These are phyloP conservation scores for Tremellales sp. DNA, from an alignment of 1,284 basidiomycete species.

Conservation along the genomic window DNA sequence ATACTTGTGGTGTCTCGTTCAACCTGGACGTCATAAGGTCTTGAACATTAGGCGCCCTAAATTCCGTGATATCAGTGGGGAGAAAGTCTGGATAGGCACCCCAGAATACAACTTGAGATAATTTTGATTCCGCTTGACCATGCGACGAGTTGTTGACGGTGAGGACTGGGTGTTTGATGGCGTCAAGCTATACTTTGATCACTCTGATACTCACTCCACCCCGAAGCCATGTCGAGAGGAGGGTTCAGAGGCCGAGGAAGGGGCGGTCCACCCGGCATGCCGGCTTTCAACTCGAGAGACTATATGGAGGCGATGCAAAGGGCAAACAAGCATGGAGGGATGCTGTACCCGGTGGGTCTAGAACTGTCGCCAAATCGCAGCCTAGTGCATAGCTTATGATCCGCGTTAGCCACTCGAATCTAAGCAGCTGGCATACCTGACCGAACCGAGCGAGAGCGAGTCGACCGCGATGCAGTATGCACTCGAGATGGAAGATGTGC, in stretches of 20 bases:
- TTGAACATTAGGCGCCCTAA: background rate
- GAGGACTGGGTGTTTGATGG: background rate
- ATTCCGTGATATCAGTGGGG: too few relatives aligned
- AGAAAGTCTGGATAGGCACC: too few relatives aligned
- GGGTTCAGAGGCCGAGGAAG: slow-evolving; percentile 23
- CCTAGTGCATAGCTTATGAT: background rate
- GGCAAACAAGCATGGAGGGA: slow-evolving; percentile 29
- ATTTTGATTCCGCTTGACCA: background rate
- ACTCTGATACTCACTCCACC: too few relatives aligned
- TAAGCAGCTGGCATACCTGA: slow-evolving; percentile 19
- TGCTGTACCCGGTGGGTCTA: slow-evolving; percentile 41
- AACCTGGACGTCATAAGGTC: background rate
- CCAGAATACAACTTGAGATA: background rate
- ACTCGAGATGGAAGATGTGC: slow-evolving; percentile 6
- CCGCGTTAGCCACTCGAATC: slow-evolving; percentile 33
- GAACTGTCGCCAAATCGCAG: background rate
- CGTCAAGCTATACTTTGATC: background rate
- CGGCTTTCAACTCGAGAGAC: slow-evolving; percentile 2
- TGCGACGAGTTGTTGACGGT: background rate
- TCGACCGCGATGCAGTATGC: slow-evolving; percentile 17
- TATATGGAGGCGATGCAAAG: slow-evolving; percentile 3
- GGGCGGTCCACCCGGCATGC: slow-evolving; percentile 17
- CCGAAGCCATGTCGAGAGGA: slow-evolving; percentile 20
- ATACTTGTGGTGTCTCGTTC: background rate
- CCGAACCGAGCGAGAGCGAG: slow-evolving; percentile 23